Percentiles rank a stretch among this genome's conserved stretches.
phyloP scores from a whole-genome alignment of 352 stramenopile species.

The Globisporangium paddicum region DNA sequence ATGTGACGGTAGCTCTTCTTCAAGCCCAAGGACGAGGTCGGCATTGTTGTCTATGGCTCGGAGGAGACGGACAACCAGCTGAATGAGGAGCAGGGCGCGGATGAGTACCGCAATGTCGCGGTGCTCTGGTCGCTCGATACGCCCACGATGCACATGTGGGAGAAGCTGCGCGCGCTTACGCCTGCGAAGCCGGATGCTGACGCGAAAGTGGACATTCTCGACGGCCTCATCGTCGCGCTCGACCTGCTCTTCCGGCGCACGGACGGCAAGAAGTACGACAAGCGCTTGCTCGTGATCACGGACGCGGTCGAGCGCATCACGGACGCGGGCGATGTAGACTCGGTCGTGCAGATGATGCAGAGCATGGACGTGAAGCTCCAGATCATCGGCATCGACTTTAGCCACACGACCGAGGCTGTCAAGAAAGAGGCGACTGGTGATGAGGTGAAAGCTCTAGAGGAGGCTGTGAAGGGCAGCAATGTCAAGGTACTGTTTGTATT shows the following conservation, averaged over 20 bases:
- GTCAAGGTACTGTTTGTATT: slow-evolving; percentile 18
- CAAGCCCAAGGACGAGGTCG: slow-evolving; percentile 75
- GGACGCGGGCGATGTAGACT: slow-evolving; percentile 57
- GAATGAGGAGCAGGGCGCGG: slow-evolving; percentile 59
- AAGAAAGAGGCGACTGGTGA: slow-evolving; percentile 10
- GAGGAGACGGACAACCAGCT: slow-evolving; percentile 79
- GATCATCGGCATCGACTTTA: slow-evolving; percentile 75
- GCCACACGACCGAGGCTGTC: slow-evolving; percentile 32
- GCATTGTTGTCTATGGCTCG: slow-evolving; percentile 72
- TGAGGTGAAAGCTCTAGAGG: not conserved
- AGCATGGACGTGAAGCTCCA: slow-evolving; percentile 78
- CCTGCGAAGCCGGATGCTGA: slow-evolving; percentile 13
- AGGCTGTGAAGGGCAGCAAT: slow-evolving; percentile 15
- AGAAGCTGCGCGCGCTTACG: slow-evolving; percentile 38
- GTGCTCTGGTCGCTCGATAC: slow-evolving; percentile 61
- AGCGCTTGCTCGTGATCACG: slow-evolving; percentile 71
- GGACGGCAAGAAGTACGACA: slow-evolving; percentile 76
- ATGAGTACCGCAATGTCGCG: slow-evolving; percentile 55
- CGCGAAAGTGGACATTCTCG: slow-evolving; percentile 65
- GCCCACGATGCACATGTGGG: slow-evolving; percentile 56
- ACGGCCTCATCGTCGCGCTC: slow-evolving; percentile 78
- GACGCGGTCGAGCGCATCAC: slow-evolving; percentile 59
- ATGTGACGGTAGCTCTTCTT: slow-evolving; percentile 49
- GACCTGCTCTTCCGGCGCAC: slow-evolving; percentile 74
- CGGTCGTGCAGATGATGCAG: slow-evolving; percentile 70